Evolutionary conservation across 768 basidiomycete genomes (phyloP), one percentile per base, ranked within the genome.

Genomic region (Pleurotus tuber-regium): DNA sequence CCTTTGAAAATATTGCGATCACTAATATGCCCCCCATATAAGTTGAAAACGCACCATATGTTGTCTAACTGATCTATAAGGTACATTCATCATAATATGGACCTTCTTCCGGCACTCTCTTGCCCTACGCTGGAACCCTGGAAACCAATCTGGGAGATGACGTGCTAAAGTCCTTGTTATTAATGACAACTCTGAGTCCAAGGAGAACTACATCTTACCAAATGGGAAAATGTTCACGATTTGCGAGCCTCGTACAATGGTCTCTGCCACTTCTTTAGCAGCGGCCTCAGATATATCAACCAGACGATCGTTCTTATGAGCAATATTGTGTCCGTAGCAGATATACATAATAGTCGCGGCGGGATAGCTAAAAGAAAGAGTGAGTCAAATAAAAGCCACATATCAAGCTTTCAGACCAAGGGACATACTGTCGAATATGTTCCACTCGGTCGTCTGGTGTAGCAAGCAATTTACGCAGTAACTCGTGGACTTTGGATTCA

Each of bases 391-490:
- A 25, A 35, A 25, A 25, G 39, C 31, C 53, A 23, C 5, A 4
- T 23, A 18, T 30, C 12, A 38, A 36, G 26, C 12, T 14, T 39
- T 6, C 14, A 30, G 2, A 8, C 9, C 2, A 7, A 38, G 3
- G 28, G 14, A 57, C 52, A 25, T 51, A 71, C 70, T 66, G 62
- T 5, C 62, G 58, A 19, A 73, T 52, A 48, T 68, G 63, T 2
- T 60, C 47, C 2, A 57, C 42, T 9, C 65, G 47, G 9, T 57
- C 48, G 0, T 57, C 56, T 1, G 69, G 67, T 16, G 59, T 50
- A 11, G 53, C 48, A 12, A 66, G 47, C 4, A 75, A 35, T 9
- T 63, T 66, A 10, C 57, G 38, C 12, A 71, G 57, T 21, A 76
- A 60, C 18, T 60, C 49, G 4, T 54, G 58, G 1, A 65, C 65